These are phyloP conservation scores for Fraxinus quadrangulata DNA, from an alignment of 257 asterid species.

Conservation along the genomic window DNA sequence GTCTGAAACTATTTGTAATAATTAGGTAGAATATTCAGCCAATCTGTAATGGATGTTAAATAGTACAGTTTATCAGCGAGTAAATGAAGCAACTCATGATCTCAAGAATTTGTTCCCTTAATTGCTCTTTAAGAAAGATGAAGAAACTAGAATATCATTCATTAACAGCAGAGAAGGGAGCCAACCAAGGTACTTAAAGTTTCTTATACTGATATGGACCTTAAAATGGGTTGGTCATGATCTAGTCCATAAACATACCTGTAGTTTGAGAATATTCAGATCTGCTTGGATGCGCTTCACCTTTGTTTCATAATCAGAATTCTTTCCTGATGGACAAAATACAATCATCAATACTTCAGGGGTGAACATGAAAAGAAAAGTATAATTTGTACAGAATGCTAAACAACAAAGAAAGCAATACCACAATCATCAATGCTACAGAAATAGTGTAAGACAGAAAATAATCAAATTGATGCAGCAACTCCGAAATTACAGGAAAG, in stretches of 20 bases:
- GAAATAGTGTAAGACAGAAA: neutral
- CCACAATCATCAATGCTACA: neutral
- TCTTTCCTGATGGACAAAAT: conserved; percentile 54
- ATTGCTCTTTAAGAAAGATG: neutral
- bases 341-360: conserved; percentile 23
- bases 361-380: conserved; percentile 24
- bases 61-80: neutral
- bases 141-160: neutral
- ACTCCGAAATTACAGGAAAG: neutral
- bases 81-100: neutral
- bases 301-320: conserved; percentile 52
- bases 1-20: conserved; percentile 7
- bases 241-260: conserved; percentile 46
- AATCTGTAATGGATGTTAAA: neutral
- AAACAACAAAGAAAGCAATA: conserved; percentile 5
- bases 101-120: neutral
- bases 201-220: conserved; percentile 1
- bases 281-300: conserved; percentile 93
- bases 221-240: conserved; percentile 1
- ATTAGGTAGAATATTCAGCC: conserved; percentile 12
- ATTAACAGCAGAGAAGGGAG: conserved; percentile 2
- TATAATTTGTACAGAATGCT: conserved; percentile 14
- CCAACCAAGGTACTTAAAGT: neutral
- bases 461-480: neutral
- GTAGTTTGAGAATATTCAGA: conserved; percentile 67